Percentiles rank a stretch among this genome's conserved stretches.
phyloP scores from a whole-genome alignment of 1,284 basidiomycete species.

The Vanrija pseudolonga region DNA sequence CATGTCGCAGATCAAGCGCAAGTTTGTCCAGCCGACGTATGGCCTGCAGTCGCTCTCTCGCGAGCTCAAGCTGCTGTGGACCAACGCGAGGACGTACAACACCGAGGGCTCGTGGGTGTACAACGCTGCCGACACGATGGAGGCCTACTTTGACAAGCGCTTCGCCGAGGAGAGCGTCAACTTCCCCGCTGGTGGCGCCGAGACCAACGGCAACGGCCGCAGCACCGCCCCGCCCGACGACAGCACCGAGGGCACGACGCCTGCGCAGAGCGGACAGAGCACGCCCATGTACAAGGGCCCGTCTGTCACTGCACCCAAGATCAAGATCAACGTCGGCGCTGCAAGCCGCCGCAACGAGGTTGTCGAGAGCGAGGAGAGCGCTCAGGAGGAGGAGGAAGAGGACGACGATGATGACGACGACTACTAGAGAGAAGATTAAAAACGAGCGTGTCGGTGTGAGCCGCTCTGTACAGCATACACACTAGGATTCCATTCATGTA shows the following conservation, averaged over 20 bases:
- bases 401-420: slow-evolving; percentile 24
- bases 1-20: slow-evolving; percentile 80
- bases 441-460: too few species aligned
- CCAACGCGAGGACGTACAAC: slow-evolving; percentile 87
- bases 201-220: slow-evolving; percentile 1
- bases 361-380: slow-evolving; percentile 19
- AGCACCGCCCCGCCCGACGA: neutral
- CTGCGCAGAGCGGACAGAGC: slow-evolving; percentile 34
- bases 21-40: slow-evolving; percentile 72
- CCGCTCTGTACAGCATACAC: too few species aligned
- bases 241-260: slow-evolving; percentile 18
- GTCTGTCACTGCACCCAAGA: slow-evolving; percentile 26
- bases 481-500: too few species aligned
- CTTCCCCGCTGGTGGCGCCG: slow-evolving; percentile 3
- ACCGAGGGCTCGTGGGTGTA: slow-evolving; percentile 73
- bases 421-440: slow-evolving; percentile 3
- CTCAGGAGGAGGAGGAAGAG: slow-evolving; percentile 23
- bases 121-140: slow-evolving; percentile 86
- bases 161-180: slow-evolving; percentile 32
- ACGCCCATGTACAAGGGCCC: slow-evolving; percentile 45
- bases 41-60: slow-evolving; percentile 67
- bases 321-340: slow-evolving; percentile 37
- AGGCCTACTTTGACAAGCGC: slow-evolving; percentile 70
- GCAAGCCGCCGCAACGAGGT: slow-evolving; percentile 16
- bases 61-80: slow-evolving; percentile 84